Base-by-base conservation (phyloP, 2,329 filamentous ascomycete species). In the Zasmidium cellare region DNA sequence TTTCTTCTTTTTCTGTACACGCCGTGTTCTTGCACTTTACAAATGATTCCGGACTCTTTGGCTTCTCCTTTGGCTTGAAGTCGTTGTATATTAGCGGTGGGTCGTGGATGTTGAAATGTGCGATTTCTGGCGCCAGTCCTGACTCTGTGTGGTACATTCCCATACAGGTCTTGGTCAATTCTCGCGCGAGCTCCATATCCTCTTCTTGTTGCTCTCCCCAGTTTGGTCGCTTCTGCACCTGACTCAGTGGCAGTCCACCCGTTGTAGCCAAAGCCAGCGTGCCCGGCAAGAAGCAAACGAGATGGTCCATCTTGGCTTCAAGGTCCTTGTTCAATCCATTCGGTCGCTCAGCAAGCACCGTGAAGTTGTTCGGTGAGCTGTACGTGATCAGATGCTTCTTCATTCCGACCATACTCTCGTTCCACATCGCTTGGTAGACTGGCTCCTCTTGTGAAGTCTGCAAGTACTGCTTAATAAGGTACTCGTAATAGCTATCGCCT, bases 401-500 rank as follows among this genome's bases (percentile, higher is more conserved):
- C 56, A 97, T 87, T 51, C 93, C 94, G 16, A 79, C 80, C 47
- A 99, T 79, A 14, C 91, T 83, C 72, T 99, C 89, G 41, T 93
- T 83, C 92, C 96, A 99, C 87, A 99, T 90, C 14, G 94, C 90
- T 64, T 87, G 81, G 75, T 99, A 99, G 16, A 97, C 77, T 0
- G 86, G 81, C 73, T 99, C 93, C 69, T 92, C 82, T 72, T 89
- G 86, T 56, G 90, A 90, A 12, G 94, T 99, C 75, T 99, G 94
- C 19, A 97, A 82, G 72, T 96, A 97, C 74, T 99, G 94, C 78
- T 99, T 99, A 80, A 97, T 96, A 51, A 99, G 85, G 74, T 99
- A 99, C 77, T 99, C 91, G 76, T 99, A 99, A 77, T 97, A 99
- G 49, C 92, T 97, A 78, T 99, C 94, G 47, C 94, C 94, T 60